Evolutionary conservation across 257 asterid genomes (phyloP).

Genomic region (Lavandula angustifolia): DNA sequence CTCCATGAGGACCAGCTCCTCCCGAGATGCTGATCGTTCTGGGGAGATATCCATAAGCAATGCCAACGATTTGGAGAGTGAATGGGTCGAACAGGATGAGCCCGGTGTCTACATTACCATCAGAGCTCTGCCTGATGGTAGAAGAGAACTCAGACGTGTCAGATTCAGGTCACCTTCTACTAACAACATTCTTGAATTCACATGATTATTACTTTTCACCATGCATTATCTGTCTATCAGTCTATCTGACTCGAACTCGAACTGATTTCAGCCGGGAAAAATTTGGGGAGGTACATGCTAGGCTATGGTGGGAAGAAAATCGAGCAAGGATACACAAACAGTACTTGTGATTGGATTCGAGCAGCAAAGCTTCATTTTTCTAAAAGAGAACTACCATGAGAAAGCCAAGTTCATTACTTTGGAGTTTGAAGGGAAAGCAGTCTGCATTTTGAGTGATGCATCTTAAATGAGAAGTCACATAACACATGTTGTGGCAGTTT

Average conservation of each 20-base stretch:
- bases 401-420: constrained; percentile 10
- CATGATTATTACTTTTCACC: background rate
- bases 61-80: constrained; percentile 83
- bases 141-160: constrained; percentile 88
- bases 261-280: constrained; percentile 71
- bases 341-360: constrained; percentile 49
- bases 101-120: constrained; percentile 94
- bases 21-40: constrained; percentile 74
- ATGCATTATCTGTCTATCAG: background rate
- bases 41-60: constrained; percentile 88
- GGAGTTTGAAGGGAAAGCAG: constrained; percentile 5
- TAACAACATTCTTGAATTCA: background rate
- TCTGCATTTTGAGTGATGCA: constrained; percentile 16
- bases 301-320: constrained; percentile 94
- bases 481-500: constrained; percentile 30
- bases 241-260: constrained; percentile 13
- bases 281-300: constrained; percentile 81
- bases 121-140: constrained; percentile 80
- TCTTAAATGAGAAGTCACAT: constrained; percentile 26
- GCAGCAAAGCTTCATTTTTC: constrained; percentile 15
- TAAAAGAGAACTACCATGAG: background rate
- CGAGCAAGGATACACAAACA: constrained; percentile 81
- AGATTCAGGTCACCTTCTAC: constrained; percentile 71
- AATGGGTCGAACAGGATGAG: constrained; percentile 97
- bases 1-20: constrained; percentile 77